phyloP scores from a whole-genome alignment of 345 rosid species.

The Syzygium oleosum region DNA sequence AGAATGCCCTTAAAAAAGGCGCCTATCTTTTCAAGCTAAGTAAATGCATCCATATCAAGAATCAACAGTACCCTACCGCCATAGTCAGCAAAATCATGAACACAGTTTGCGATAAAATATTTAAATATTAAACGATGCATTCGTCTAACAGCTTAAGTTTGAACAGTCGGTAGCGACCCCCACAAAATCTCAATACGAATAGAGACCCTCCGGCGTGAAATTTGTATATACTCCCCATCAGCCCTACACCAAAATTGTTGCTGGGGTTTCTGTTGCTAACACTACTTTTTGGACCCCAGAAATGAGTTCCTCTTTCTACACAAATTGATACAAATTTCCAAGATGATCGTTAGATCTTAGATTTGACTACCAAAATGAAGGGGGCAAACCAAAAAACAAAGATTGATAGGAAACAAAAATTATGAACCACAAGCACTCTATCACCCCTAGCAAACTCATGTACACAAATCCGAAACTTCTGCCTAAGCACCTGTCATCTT shows the following conservation, averaged over 20 bases:
- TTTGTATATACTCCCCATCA: background rate
- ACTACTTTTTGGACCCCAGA: background rate
- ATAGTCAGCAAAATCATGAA: background rate
- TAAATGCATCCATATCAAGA: background rate
- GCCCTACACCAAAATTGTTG: background rate
- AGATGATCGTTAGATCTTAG: background rate
- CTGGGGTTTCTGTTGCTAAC: background rate
- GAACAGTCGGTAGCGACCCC: no score
- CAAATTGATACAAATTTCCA: background rate
- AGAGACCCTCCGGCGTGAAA: background rate
- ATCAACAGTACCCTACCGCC: background rate
- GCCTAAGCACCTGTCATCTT: background rate
- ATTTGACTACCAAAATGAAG: background rate
- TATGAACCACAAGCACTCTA: background rate
- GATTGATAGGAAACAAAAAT: background rate
- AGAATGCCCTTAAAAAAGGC: background rate
- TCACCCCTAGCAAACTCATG: background rate
- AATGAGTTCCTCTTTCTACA: background rate
- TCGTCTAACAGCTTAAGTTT: no score
- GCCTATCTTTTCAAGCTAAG: background rate
- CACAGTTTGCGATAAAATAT: no score
- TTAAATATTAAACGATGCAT: no score
- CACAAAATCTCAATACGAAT: no score
- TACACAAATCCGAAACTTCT: background rate
- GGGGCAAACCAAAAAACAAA: background rate